Evolutionary conservation across 345 rosid genomes (phyloP).

Genomic region (Ailanthus altissimus): DNA sequence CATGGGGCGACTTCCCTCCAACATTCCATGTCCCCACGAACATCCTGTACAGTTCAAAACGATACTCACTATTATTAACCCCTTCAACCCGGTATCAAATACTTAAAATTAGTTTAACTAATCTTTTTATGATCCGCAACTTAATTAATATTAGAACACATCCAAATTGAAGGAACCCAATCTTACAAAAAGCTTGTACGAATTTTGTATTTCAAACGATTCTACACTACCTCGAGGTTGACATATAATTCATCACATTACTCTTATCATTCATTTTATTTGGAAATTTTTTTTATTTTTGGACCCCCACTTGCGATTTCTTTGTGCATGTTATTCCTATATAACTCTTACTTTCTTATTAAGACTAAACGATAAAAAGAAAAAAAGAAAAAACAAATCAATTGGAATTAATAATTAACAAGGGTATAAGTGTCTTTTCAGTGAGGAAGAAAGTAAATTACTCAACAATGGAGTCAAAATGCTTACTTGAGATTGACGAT

Average conservation of each 20-base stretch:
- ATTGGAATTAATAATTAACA: background rate
- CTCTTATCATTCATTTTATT: background rate
- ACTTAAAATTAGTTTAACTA: background rate
- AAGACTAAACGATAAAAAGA: too few species aligned
- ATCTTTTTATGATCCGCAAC: background rate
- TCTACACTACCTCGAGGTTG: too few species aligned
- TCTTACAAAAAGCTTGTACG: background rate
- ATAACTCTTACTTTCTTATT: too few species aligned
- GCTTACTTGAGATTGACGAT: constrained; percentile 57
- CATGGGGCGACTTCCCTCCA: constrained; percentile 79
- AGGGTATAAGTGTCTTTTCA: constrained; percentile 10
- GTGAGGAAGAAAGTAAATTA: background rate
- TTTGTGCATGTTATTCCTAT: too few species aligned
- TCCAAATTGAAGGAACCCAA: background rate
- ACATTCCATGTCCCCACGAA: constrained; percentile 97
- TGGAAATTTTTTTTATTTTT: background rate
- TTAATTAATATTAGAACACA: background rate
- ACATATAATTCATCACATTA: too few species aligned
- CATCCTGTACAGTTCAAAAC: constrained; percentile 45
- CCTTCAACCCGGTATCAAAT: background rate
- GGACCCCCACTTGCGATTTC: background rate
- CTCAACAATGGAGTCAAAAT: background rate
- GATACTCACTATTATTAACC: background rate
- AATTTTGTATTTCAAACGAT: too few species aligned
- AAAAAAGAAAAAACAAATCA: too few species aligned